A percentile compares a stretch with the other conserved stretches of the same genome.
phyloP scores from a whole-genome alignment of 371 early-diverging fungal species.

The Mucor mucedo region DNA sequence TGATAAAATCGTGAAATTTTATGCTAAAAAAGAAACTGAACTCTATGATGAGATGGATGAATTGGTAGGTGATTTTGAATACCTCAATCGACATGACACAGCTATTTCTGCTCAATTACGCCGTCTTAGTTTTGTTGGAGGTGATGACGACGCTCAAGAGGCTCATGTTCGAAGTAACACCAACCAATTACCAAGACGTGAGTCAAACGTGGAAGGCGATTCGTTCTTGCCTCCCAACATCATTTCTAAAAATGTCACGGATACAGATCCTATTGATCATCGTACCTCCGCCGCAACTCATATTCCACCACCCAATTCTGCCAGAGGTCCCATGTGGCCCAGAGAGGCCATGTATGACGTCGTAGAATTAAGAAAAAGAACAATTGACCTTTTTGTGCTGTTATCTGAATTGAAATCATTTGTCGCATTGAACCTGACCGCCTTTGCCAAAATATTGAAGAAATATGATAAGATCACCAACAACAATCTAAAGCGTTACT shows the following conservation, averaged over 20 bases:
- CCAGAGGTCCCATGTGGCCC: constrained; percentile 20
- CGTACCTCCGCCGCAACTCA: not conserved
- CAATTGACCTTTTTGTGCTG: constrained; percentile 75
- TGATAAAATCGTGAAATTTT: constrained; percentile 80
- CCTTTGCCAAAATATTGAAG: constrained; percentile 95
- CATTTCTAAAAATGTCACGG: constrained; percentile 44
- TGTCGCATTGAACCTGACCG: constrained; percentile 91
- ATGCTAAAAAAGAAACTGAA: constrained; percentile 82
- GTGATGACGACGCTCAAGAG: not conserved
- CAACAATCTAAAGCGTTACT: constrained; percentile 61
- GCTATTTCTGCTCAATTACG: constrained; percentile 8
- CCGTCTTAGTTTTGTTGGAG: constrained; percentile 8
- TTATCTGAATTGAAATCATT: constrained; percentile 89
- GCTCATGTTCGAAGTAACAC: constrained; percentile 20
- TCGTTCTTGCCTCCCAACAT: constrained; percentile 51
- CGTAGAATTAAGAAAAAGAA: constrained; percentile 51
- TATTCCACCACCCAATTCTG: constrained; percentile 10
- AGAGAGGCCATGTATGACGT: constrained; percentile 41
- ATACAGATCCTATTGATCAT: constrained; percentile 29
- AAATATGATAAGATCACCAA: constrained; percentile 94
- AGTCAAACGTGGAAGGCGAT: constrained; percentile 44
- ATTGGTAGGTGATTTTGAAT: constrained; percentile 48
- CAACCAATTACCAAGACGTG: constrained; percentile 43
- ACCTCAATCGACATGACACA: constrained; percentile 13
- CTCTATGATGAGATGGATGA: constrained; percentile 67